Evolutionary conservation across 129 eudicot species (phyloP).

Genomic region (Centaurea solstitialis): DNA sequence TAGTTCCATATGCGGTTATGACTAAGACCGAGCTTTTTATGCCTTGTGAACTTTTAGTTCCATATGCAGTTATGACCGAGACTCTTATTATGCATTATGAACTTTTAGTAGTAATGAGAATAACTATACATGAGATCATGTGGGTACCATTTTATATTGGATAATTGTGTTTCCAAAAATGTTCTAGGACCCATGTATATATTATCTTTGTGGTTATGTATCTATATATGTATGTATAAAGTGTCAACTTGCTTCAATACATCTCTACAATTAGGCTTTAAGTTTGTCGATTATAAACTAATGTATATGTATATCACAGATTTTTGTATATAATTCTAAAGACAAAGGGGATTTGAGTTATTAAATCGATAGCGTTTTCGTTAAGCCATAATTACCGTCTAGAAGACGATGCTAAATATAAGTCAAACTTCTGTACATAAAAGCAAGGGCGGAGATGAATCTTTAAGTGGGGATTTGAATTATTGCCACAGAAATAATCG

Average conservation of each 20-base stretch:
- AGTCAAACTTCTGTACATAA: constrained; percentile 8
- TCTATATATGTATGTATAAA: neutral
- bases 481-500: constrained; percentile 50
- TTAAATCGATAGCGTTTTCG: neutral
- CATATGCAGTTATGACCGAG: too few species aligned
- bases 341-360: neutral
- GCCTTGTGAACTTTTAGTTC: too few species aligned
- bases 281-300: neutral
- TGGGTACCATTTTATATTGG: neutral
- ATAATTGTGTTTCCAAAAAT: too few species aligned
- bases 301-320: neutral
- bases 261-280: neutral
- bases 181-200: neutral
- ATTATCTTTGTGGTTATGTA: neutral
- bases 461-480: constrained; percentile 46
- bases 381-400: neutral
- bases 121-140: neutral
- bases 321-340: neutral
- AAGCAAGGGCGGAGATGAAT: constrained; percentile 32
- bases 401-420: neutral
- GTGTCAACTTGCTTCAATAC: neutral
- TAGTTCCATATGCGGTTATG: too few species aligned
- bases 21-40: too few species aligned
- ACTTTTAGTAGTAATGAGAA: neutral
- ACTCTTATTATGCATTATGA: too few species aligned